Evolutionary conservation across 2,329 filamentous ascomycete species (phyloP).

Genomic region (Venturia nashicola): DNA sequence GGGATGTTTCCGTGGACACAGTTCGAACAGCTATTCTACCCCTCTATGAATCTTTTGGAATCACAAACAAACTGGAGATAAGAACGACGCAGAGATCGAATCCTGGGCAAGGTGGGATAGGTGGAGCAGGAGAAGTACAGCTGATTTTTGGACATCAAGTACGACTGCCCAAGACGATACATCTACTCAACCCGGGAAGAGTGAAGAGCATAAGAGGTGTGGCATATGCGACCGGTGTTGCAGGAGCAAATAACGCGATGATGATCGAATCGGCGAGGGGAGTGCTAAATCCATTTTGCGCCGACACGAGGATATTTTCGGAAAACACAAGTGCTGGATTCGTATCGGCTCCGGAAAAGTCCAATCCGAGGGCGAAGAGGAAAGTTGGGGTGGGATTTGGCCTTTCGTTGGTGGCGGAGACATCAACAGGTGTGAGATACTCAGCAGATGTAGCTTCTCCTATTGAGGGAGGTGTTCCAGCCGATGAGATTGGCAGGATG

Average conservation of each 20-base stretch:
- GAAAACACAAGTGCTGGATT: conserved; percentile 50
- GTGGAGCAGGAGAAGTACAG: conserved; percentile 87
- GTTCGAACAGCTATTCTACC: conserved; percentile 89
- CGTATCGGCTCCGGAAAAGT: conserved; percentile 57
- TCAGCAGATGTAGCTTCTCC: conserved; percentile 71
- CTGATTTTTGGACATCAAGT: conserved; percentile 89
- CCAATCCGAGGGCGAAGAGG: conserved; percentile 35
- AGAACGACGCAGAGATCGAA: conserved; percentile 71
- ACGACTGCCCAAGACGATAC: conserved; percentile 83
- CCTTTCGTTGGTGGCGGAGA: conserved; percentile 80
- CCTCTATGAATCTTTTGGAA: conserved; percentile 81
- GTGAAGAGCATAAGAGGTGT: conserved; percentile 86
- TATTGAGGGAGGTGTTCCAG: conserved; percentile 65
- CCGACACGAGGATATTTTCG: conserved; percentile 81
- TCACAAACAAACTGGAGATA: conserved; percentile 74
- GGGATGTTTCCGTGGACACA: conserved; percentile 84
- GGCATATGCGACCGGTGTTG: conserved; percentile 84
- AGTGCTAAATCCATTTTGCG: conserved; percentile 71
- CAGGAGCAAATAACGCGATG: conserved; percentile 81
- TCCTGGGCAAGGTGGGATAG: conserved; percentile 58
- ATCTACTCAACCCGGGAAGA: conserved; percentile 70
- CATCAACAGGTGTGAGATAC: conserved; percentile 75
- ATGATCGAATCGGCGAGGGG: conserved; percentile 89
- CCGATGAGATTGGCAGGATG: conserved; percentile 80
- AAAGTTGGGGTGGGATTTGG: conserved; percentile 83